Percentiles rank a stretch among this genome's conserved stretches.
Evolutionary conservation across 2,329 filamentous ascomycete species (phyloP).

Genomic region (Ceratocystis eucalypticola): DNA sequence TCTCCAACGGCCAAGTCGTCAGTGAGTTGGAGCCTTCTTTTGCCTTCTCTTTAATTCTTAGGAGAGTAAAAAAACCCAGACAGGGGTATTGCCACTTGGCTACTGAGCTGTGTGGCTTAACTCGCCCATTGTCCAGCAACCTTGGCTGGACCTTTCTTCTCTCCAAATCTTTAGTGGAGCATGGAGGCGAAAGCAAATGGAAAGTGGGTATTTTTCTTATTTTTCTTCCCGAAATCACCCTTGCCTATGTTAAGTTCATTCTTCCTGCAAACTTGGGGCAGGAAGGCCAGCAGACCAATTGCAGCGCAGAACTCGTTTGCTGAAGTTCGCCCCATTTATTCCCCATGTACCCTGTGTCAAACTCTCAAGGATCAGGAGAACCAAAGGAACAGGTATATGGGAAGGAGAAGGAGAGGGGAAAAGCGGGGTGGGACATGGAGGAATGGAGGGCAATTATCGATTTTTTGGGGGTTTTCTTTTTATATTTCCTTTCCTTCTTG

Average conservation of each 20-base stretch:
- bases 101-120: background rate
- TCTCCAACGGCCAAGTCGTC: background rate
- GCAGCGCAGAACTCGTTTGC: background rate
- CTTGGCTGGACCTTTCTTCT: background rate
- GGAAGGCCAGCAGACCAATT: background rate
- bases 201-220: background rate
- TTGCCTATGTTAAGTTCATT: background rate
- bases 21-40: background rate
- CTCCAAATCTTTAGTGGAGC: constrained; percentile 6
- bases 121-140: background rate
- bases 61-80: background rate
- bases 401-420: background rate
- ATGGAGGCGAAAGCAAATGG: background rate
- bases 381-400: background rate
- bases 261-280: background rate
- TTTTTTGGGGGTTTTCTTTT: too few relatives aligned
- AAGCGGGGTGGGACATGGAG: background rate
- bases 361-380: background rate
- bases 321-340: background rate
- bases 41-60: background rate
- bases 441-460: background rate
- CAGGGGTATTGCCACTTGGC: background rate
- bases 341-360: constrained; percentile 1
- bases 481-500: too few relatives aligned
- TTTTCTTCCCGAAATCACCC: constrained; percentile 7